Evolutionary conservation across 2,329 filamentous ascomycete species (phyloP).

Genomic region (Ophiostoma tasmaniense): DNA sequence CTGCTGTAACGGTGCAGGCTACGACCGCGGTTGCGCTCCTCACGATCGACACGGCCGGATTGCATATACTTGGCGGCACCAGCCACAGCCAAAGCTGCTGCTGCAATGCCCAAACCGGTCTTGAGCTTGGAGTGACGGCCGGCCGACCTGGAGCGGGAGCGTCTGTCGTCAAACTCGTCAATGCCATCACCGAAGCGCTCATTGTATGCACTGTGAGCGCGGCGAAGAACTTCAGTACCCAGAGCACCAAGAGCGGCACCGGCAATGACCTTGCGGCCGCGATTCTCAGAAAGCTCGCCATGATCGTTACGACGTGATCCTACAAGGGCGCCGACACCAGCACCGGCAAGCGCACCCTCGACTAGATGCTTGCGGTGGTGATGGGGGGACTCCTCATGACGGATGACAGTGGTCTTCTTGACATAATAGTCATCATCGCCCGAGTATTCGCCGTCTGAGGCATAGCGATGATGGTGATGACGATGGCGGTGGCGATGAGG

Average conservation of each 20-base stretch:
- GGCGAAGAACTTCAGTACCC: slow-evolving; percentile 51
- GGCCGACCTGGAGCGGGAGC: slow-evolving; percentile 22
- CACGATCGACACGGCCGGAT: slow-evolving; percentile 50
- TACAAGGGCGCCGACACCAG: slow-evolving; percentile 52
- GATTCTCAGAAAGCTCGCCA: slow-evolving; percentile 42
- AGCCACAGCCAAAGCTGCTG: slow-evolving; percentile 54
- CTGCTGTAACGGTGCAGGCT: slow-evolving; percentile 39
- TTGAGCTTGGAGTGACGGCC: slow-evolving; percentile 44
- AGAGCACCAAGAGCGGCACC: slow-evolving; percentile 55
- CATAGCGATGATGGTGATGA: slow-evolving; percentile 13
- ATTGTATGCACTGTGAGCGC: slow-evolving; percentile 53
- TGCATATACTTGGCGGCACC: slow-evolving; percentile 59
- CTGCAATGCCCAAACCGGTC: slow-evolving; percentile 54
- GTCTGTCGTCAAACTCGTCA: slow-evolving; percentile 24
- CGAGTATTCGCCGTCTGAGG: slow-evolving; percentile 31
- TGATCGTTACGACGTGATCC: slow-evolving; percentile 45
- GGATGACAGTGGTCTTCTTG: slow-evolving; percentile 41
- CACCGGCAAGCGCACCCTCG: slow-evolving; percentile 56
- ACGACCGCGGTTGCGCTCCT: slow-evolving; percentile 49
- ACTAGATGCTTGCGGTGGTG: slow-evolving; percentile 51
- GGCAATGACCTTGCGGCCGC: slow-evolving; percentile 50
- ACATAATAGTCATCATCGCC: slow-evolving; percentile 35
- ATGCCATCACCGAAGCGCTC: slow-evolving; percentile 37
- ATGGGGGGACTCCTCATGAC: slow-evolving; percentile 42
- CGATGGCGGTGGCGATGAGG: slow-evolving; percentile 32